Evolutionary conservation across 208 protist species (phyloP).

Genomic region (Leishmania turanica): DNA sequence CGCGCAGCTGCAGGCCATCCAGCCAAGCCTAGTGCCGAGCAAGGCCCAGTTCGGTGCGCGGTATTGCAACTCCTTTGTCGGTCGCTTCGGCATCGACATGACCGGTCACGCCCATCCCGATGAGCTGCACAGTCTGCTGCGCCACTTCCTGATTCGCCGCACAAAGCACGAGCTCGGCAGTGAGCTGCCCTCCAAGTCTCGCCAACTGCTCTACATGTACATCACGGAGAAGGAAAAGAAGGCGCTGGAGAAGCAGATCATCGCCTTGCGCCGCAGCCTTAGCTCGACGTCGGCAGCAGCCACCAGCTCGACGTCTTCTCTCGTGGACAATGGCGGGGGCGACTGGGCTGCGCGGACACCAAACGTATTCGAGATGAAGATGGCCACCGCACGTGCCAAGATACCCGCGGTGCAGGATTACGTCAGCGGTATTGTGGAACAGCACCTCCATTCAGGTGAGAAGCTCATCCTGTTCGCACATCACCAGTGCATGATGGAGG

Average conservation of each 20-base stretch:
- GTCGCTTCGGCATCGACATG: slow-evolving; percentile 75
- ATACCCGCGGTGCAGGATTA: slow-evolving; percentile 92
- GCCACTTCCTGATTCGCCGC: slow-evolving; percentile 93
- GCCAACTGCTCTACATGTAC: slow-evolving; percentile 86
- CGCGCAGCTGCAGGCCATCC: slow-evolving; percentile 90
- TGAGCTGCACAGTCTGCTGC: slow-evolving; percentile 93
- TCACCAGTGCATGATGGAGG: slow-evolving; percentile 93
- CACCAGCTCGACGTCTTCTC: background rate
- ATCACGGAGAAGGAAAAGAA: slow-evolving; percentile 87
- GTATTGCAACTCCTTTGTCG: slow-evolving; percentile 93
- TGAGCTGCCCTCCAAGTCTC: slow-evolving; percentile 90
- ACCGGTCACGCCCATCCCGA: slow-evolving; percentile 82
- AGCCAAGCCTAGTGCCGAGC: slow-evolving; percentile 51
- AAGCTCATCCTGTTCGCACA: slow-evolving; percentile 96
- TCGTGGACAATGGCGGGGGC: background rate
- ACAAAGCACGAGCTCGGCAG: slow-evolving; percentile 91
- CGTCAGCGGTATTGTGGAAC: slow-evolving; percentile 71
- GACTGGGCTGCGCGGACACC: slow-evolving; percentile 30
- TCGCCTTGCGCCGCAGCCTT: slow-evolving; percentile 49
- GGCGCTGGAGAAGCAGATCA: slow-evolving; percentile 75
- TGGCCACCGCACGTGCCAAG: slow-evolving; percentile 84
- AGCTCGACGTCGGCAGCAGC: slow-evolving; percentile 2
- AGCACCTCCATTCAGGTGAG: slow-evolving; percentile 70
- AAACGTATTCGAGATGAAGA: slow-evolving; percentile 89
- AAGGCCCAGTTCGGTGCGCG: slow-evolving; percentile 87